Conservation (phyloP, 306 rosid species). For the Canavalia ensiformis region DNA sequence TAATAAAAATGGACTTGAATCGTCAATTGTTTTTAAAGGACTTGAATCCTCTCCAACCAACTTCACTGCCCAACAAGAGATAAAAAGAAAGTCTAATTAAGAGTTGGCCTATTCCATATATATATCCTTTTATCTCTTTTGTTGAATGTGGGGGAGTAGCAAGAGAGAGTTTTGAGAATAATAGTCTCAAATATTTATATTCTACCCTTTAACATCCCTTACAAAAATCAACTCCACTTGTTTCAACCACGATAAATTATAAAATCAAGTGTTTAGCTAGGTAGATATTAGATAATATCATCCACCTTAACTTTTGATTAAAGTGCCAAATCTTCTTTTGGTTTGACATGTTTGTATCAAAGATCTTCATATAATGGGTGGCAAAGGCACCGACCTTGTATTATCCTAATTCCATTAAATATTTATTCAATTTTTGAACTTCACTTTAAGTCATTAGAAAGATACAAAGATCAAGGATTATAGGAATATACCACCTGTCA, state of each 20-base stretch:
- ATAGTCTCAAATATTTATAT: conserved; percentile 29
- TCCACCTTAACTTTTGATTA: conserved; percentile 44
- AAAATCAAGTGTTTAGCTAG: conserved; percentile 45
- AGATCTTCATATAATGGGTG: conserved; percentile 45
- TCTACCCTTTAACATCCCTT: conserved; percentile 28
- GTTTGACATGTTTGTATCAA: conserved; percentile 51
- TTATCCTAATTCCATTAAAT: conserved; percentile 17
- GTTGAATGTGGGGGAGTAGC: no score
- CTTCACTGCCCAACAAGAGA: no score
- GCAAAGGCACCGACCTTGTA: conserved; percentile 54
- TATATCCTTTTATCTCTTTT: no score
- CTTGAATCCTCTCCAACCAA: no score
- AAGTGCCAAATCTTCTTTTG: conserved; percentile 53
- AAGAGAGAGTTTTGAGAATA: background rate
- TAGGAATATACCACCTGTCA: conserved; percentile 46
- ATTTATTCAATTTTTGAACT: conserved; percentile 33
- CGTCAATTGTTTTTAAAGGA: no score
- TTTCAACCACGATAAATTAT: conserved; percentile 44
- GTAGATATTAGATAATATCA: conserved; percentile 35
- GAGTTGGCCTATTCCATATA: no score
- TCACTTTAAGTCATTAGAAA: conserved; percentile 50
- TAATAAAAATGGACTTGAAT: background rate
- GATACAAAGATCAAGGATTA: conserved; percentile 48
- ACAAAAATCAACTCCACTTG: conserved; percentile 53
- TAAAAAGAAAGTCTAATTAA: no score